A percentile compares a stretch with the other conserved stretches of the same genome.
Conservation (phyloP, 495 filamentous ascomycete species). For the Penicillium maclennaniae region DNA sequence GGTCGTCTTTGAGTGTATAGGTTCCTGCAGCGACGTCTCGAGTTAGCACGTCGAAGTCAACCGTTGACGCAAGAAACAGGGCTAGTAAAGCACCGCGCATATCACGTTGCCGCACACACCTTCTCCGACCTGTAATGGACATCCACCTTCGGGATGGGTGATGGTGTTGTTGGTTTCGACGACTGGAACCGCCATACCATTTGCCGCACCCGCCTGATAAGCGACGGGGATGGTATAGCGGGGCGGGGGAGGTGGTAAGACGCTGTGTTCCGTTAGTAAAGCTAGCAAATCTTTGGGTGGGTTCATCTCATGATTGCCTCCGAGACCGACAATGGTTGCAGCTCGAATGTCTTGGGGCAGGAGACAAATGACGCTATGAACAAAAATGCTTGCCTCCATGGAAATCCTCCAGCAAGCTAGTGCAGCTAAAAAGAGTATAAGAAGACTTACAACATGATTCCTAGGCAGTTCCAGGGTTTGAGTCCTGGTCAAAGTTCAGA, state of each 20-base stretch:
- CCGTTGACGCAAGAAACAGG: neutral
- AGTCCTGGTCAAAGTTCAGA: conserved; percentile 11
- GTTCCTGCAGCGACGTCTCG: conserved; percentile 55
- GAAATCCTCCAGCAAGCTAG: neutral
- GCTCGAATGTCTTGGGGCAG: neutral
- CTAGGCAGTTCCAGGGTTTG: neutral
- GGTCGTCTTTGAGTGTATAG: conserved; percentile 81
- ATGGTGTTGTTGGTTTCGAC: conserved; percentile 92
- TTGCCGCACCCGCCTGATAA: conserved; percentile 61
- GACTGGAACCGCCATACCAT: conserved; percentile 62
- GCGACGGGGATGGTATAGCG: conserved; percentile 67
- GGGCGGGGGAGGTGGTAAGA: conserved; percentile 80
- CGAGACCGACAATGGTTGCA: neutral
- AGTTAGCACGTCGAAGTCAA: conserved; percentile 14
- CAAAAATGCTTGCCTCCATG: neutral
- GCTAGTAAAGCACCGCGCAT: neutral
- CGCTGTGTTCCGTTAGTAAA: conserved; percentile 46
- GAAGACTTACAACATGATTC: conserved; percentile 37
- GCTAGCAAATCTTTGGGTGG: neutral
- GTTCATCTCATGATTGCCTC: neutral
- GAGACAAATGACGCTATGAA: neutral
- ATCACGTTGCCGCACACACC: conserved; percentile 43
- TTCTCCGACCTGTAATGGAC: conserved; percentile 85
- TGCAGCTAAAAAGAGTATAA: conserved; percentile 1
- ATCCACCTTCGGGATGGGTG: conserved; percentile 65